Conservation (phyloP, 768 basidiomycete species). For the Tulasnella sp. region DNA sequence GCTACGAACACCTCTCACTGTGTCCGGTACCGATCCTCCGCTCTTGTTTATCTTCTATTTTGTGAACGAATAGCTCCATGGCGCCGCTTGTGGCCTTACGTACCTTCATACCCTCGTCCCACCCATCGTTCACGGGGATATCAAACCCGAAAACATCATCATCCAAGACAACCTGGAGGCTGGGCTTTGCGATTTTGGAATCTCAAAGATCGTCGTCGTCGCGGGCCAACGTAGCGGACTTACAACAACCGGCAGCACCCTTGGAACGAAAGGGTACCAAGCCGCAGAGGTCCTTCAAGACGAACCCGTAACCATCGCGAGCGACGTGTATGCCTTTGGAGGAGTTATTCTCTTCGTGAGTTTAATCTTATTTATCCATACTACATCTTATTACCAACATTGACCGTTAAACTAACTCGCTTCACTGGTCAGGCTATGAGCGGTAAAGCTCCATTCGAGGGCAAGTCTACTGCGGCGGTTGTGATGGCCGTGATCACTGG, state of each 20-base stretch:
- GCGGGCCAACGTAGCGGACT: background rate
- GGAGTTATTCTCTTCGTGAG: background rate
- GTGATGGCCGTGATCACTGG: background rate
- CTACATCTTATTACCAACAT: background rate
- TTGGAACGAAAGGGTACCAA: background rate
- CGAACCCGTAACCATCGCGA: background rate
- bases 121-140: background rate
- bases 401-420: no score
- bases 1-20: no score
- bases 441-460: background rate
- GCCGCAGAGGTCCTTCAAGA: background rate
- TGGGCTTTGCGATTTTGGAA: background rate
- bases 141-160: background rate
- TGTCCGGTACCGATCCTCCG: no score
- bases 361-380: no score
- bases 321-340: constrained; percentile 5
- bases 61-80: background rate
- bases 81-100: background rate
- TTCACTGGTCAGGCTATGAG: background rate
- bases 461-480: background rate
- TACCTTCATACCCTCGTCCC: background rate
- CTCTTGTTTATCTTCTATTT: no score
- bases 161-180: background rate
- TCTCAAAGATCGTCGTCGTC: background rate
- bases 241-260: background rate